Conservation (phyloP, 1,284 basidiomycete genomes). For the Inonotus obliquus region DNA sequence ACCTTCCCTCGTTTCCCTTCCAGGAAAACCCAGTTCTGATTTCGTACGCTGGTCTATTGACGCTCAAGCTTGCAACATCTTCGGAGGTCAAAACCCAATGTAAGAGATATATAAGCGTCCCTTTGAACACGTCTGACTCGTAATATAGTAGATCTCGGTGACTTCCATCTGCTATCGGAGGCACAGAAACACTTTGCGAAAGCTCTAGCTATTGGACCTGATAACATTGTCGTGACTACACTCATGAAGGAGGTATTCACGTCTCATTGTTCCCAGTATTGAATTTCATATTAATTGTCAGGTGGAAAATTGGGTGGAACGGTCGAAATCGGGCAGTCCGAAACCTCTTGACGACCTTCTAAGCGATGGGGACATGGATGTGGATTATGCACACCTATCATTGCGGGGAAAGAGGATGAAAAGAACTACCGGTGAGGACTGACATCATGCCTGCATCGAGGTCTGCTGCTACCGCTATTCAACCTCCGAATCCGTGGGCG, state of each 20-base stretch:
- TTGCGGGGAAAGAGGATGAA: conserved; percentile 3
- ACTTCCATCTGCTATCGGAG: conserved; percentile 42
- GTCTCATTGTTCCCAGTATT: conserved; percentile 15
- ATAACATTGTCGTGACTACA: conserved; percentile 47
- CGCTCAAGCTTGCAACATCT: conserved; percentile 51
- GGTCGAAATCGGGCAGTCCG: not conserved
- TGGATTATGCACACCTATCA: conserved; percentile 19
- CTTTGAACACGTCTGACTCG: not conserved
- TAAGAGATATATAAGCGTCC: not conserved
- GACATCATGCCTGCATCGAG: not conserved
- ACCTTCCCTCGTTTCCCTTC: conserved; percentile 81
- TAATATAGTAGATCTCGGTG: conserved; percentile 16
- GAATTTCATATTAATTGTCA: conserved; percentile 15
- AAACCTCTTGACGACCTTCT: conserved; percentile 28
- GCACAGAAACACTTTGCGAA: conserved; percentile 63
- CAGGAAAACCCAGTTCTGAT: conserved; percentile 76
- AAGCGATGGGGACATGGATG: conserved; percentile 39
- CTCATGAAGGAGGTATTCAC: conserved; percentile 50
- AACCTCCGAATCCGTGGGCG: conserved; percentile 41
- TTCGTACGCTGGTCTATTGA: conserved; percentile 75
- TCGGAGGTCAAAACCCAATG: not conserved
- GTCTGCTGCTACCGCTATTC: conserved; percentile 18
- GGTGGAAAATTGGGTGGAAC: conserved; percentile 13
- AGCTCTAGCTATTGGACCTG: conserved; percentile 52
- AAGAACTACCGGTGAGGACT: not conserved